Conservation (phyloP, 2,329 filamentous ascomycete genomes). For the Penicillium italicum region DNA sequence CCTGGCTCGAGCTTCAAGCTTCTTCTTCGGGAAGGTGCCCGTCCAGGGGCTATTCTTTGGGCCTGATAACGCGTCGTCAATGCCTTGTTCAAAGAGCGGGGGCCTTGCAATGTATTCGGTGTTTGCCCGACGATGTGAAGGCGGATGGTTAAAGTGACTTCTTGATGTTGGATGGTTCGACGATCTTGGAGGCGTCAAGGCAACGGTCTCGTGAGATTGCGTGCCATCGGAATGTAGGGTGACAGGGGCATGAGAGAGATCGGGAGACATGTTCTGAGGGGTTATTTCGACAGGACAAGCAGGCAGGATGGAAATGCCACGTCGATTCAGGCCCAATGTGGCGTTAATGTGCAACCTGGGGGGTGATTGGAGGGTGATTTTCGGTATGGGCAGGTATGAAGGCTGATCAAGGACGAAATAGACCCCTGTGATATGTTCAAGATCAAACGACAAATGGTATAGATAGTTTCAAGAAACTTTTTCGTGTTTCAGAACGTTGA, state of each 20-base stretch:
- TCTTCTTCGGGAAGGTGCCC: constrained; percentile 30
- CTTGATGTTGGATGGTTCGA: constrained; percentile 13
- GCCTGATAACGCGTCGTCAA: constrained; percentile 21
- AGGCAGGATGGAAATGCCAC: constrained; percentile 31
- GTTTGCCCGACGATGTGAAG: constrained; percentile 34
- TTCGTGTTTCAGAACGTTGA: constrained; percentile 1
- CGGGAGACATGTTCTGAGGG: constrained; percentile 15
- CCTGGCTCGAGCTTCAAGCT: constrained; percentile 32
- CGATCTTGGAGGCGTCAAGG: constrained; percentile 18
- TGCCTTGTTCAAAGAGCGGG: constrained; percentile 27
- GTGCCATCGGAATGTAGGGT: constrained; percentile 27
- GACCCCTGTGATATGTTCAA: background rate
- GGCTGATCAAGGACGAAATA: background rate
- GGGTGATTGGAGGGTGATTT: constrained; percentile 8
- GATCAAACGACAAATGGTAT: background rate
- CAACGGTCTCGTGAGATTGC: constrained; percentile 20
- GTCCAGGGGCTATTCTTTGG: constrained; percentile 17
- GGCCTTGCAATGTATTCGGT: constrained; percentile 33
- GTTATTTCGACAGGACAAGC: constrained; percentile 5
- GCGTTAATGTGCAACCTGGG: constrained; percentile 15
- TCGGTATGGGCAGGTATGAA: background rate
- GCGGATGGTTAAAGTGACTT: constrained; percentile 18
- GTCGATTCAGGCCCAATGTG: constrained; percentile 24
- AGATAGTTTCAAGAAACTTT: background rate
- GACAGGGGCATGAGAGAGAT: constrained; percentile 13